These are phyloP conservation scores for Lactarius psammicola DNA, from an alignment of 768 basidiomycete species.

Conservation along the genomic window DNA sequence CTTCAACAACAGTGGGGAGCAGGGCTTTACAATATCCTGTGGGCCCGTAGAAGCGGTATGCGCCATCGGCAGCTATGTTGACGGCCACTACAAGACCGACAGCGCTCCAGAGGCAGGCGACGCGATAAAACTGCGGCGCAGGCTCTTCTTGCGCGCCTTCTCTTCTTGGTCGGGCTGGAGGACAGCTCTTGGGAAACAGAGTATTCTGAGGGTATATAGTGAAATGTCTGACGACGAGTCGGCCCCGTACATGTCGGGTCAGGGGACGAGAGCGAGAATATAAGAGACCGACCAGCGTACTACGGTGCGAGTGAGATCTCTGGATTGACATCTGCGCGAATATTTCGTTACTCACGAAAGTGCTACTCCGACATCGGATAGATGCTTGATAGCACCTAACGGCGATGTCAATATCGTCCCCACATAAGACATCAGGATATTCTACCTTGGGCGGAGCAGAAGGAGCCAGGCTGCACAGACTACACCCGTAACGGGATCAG, in stretches of 20 bases:
- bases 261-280: neutral
- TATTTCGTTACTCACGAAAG: neutral
- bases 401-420: neutral
- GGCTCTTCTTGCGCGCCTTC: neutral
- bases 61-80: conserved; percentile 35
- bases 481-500: neutral
- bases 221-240: conserved; percentile 35
- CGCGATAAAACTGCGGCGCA: conserved; percentile 23
- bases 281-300: neutral
- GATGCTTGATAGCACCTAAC: conserved; percentile 3
- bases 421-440: neutral
- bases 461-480: neutral
- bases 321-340: neutral
- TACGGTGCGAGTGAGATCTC: neutral
- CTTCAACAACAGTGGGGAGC: neutral
- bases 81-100: conserved; percentile 40
- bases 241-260: neutral
- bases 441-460: conserved; percentile 6
- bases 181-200: conserved; percentile 34
- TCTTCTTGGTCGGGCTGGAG: neutral
- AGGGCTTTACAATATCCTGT: conserved; percentile 42
- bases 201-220: conserved; percentile 40
- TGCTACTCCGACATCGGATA: neutral
- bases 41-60: conserved; percentile 41
- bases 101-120: conserved; percentile 40